Conservation (phyloP, 495 filamentous ascomycete genomes). For the Daldinia childiae region DNA sequence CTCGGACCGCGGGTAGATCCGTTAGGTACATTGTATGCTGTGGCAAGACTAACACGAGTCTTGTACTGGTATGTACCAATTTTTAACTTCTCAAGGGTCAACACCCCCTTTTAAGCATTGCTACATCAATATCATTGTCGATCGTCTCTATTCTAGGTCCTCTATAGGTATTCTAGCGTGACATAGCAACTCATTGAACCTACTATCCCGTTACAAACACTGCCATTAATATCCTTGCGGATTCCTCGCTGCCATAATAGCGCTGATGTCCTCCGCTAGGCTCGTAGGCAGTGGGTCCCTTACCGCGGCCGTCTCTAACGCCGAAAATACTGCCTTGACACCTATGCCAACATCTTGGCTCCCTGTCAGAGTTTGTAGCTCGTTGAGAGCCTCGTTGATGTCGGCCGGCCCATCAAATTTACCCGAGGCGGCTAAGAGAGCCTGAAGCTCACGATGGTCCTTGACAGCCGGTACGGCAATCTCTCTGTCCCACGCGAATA, state of each 20-base stretch:
- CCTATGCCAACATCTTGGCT: constrained; percentile 37
- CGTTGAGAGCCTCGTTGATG: constrained; percentile 33
- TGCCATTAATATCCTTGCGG: constrained; percentile 15
- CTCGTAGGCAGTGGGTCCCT: constrained; percentile 35
- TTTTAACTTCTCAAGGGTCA: background rate
- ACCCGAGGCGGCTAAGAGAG: constrained; percentile 32
- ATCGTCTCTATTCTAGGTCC: background rate
- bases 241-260: constrained; percentile 37
- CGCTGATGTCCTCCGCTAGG: constrained; percentile 41
- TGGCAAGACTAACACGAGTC: too few relatives aligned
- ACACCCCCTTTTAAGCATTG: background rate
- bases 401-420: constrained; percentile 28
- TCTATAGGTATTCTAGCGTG: constrained; percentile 12
- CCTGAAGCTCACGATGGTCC: constrained; percentile 36
- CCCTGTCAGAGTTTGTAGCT: constrained; percentile 32
- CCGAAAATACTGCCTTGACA: constrained; percentile 39
- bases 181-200: background rate
- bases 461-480: constrained; percentile 40
- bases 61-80: too few relatives aligned
- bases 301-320: constrained; percentile 34
- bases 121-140: background rate
- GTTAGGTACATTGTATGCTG: too few relatives aligned
- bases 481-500: constrained; percentile 40
- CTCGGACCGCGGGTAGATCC: background rate
- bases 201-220: background rate